Evolutionary conservation across 768 basidiomycete species (phyloP), one percentile per base, ranked within the genome.

Genomic region (Crucibulum laeve): DNA sequence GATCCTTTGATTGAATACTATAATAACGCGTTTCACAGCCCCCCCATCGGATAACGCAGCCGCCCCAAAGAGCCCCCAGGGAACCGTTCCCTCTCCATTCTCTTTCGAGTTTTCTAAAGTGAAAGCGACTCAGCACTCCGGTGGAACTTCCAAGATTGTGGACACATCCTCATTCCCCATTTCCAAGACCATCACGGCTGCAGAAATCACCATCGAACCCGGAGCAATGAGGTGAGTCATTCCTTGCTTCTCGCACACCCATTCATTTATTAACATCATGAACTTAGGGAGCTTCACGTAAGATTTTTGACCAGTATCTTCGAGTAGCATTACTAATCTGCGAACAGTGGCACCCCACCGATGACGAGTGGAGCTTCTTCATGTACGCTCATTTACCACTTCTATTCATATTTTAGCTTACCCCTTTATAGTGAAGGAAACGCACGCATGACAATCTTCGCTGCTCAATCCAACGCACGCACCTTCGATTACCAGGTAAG

Each of bases 361-460:
- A 79, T 52, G 78, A 82, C 46, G 82, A 83, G 60, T 84, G 82
- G 82, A 69, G 62, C 38, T 78, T 70, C 57, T 78, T 71, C 71
- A 43, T 82, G 79, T 79, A 55, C 43, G 67, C 62, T 36, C 24
- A 40, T 43, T 39, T 23, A 15, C 23, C 30, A 38, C 40, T 38
- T 25, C 24, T 24, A 30, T 4, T 30, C 18, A 6, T 10, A 11
- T 28, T 3, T 38, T 33, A 19, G 49, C 35, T 42, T 22, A 38
- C 47, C 42, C 15, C 19, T 21, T 14, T 14, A 7, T 46, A 84
- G 79, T 28, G 69, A 74, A 56, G 82, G 80, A 3, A 46, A 66
- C 23, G 74, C 57, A 2, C 76, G 82, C 19, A 63, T 80, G 46
- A 82, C 79, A 0, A 55, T 81, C 26, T 83, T 82, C 49, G 79